These are phyloP conservation scores for Lichtheimia ramosa DNA, from an alignment of 371 early-diverging fungal species.

Conservation along the genomic window DNA sequence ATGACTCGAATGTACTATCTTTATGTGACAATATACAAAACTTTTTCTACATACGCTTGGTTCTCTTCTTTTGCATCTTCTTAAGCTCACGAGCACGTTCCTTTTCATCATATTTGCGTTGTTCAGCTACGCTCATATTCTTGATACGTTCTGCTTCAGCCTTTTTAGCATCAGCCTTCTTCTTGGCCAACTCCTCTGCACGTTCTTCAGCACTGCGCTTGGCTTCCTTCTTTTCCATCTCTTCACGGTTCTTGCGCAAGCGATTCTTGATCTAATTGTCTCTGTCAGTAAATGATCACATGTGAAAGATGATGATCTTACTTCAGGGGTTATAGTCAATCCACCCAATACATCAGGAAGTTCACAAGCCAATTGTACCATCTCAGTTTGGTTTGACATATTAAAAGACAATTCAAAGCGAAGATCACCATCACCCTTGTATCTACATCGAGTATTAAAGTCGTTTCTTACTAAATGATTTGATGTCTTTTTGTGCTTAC, in stretches of 20 bases:
- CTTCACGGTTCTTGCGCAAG: conserved; percentile 46
- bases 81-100: conserved; percentile 62
- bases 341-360: conserved; percentile 31
- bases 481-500: conserved; percentile 32
- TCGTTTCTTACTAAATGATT: background rate
- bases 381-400: background rate
- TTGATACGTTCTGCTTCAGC: conserved; percentile 67
- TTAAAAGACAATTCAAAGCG: conserved; percentile 6
- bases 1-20: background rate
- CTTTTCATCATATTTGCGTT: conserved; percentile 79
- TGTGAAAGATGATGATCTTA: conserved; percentile 11
- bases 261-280: conserved; percentile 25
- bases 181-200: conserved; percentile 47
- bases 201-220: conserved; percentile 51
- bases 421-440: conserved; percentile 20
- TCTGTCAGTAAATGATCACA: conserved; percentile 1
- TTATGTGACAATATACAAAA: conserved; percentile 6
- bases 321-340: conserved; percentile 25
- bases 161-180: conserved; percentile 67
- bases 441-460: conserved; percentile 6
- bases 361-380: conserved; percentile 37
- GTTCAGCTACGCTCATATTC: conserved; percentile 64
- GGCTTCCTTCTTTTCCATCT: conserved; percentile 46
- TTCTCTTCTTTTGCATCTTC: conserved; percentile 61
- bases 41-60: conserved; percentile 30